phyloP scores from a whole-genome alignment of 2,329 filamentous ascomycete genomes.

The Leptographium procerum region DNA sequence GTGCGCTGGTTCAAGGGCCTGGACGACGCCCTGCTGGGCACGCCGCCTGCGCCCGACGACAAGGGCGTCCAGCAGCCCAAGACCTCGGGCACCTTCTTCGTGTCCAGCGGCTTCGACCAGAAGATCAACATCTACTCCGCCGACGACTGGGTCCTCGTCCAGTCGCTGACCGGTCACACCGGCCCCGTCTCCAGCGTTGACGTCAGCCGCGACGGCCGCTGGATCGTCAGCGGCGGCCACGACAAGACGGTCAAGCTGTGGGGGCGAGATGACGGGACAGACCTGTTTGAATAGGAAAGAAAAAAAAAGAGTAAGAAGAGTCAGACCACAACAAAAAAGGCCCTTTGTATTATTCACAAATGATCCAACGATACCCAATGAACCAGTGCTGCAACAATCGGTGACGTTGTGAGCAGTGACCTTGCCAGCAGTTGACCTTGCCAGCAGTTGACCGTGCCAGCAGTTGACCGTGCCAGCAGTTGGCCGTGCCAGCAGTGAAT shows the following conservation, averaged over 20 bases:
- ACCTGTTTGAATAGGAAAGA: constrained; percentile 5
- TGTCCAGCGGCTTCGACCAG: constrained; percentile 84
- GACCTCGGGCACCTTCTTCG: constrained; percentile 83
- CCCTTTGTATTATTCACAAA: too few relatives aligned
- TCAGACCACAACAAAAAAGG: background rate
- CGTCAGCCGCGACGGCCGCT: constrained; percentile 72
- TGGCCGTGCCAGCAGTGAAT: too few relatives aligned
- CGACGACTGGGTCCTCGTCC: constrained; percentile 87
- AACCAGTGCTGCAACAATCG: too few relatives aligned
- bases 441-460: too few relatives aligned
- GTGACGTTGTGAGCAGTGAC: too few relatives aligned
- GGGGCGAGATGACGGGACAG: constrained; percentile 67
- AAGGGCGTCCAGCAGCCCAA: constrained; percentile 61
- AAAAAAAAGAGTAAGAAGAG: background rate
- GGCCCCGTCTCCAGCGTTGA: constrained; percentile 88
- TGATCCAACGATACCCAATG: too few relatives aligned
- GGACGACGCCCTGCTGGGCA: constrained; percentile 58
- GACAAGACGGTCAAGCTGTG: constrained; percentile 94
- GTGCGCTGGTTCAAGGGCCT: constrained; percentile 85
- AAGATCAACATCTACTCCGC: constrained; percentile 93
- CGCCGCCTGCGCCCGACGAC: constrained; percentile 48
- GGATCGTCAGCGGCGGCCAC: constrained; percentile 90
- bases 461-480: too few relatives aligned
- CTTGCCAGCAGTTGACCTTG: too few relatives aligned
- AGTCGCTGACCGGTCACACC: constrained; percentile 79